These are phyloP conservation scores for Thermomyces lanuginosus DNA, from an alignment of 2,329 filamentous ascomycete species.

Conservation along the genomic window DNA sequence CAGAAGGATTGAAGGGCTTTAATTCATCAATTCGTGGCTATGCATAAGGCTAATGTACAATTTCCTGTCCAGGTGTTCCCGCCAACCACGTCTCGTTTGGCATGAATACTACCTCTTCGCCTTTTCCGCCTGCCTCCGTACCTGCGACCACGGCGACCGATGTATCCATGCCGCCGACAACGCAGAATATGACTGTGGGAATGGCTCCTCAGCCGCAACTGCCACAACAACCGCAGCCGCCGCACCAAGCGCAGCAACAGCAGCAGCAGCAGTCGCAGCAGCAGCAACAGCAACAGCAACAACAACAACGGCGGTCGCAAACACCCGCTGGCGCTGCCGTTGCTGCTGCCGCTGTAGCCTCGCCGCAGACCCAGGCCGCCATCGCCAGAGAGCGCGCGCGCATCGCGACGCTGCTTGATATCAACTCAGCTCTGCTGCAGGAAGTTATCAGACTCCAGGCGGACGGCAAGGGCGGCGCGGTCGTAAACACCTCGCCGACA, in stretches of 20 bases:
- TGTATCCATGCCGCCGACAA: conserved; percentile 17
- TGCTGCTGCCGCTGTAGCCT: conserved; percentile 8
- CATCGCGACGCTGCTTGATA: conserved; percentile 30
- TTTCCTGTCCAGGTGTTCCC: too few relatives aligned
- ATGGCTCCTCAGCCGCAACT: conserved; percentile 13
- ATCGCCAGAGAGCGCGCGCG: conserved; percentile 29
- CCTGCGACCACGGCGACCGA: conserved; percentile 16
- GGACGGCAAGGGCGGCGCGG: conserved; percentile 27
- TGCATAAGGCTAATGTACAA: conserved; percentile 10
- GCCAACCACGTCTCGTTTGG: too few relatives aligned
- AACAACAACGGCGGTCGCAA: conserved; percentile 5
- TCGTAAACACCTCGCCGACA: conserved; percentile 13
- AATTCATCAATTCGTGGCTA: too few relatives aligned
- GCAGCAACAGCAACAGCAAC: conserved; percentile 1
- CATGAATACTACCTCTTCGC: too few relatives aligned
- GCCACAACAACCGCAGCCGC: conserved; percentile 5
- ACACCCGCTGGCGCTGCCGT: too few relatives aligned
- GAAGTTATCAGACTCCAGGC: conserved; percentile 32
- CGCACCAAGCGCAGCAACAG: conserved; percentile 5
- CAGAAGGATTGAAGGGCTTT: too few relatives aligned
- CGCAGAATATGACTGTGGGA: conserved; percentile 22
- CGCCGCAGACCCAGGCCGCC: conserved; percentile 13
- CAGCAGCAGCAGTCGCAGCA: conserved; percentile 8
- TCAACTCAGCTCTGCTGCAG: conserved; percentile 32
- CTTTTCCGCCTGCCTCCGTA: conserved; percentile 14